A percentile compares a stretch with the other conserved stretches of the same genome.
Conservation (phyloP, 768 basidiomycete species). For the Lentinula sp. region DNA sequence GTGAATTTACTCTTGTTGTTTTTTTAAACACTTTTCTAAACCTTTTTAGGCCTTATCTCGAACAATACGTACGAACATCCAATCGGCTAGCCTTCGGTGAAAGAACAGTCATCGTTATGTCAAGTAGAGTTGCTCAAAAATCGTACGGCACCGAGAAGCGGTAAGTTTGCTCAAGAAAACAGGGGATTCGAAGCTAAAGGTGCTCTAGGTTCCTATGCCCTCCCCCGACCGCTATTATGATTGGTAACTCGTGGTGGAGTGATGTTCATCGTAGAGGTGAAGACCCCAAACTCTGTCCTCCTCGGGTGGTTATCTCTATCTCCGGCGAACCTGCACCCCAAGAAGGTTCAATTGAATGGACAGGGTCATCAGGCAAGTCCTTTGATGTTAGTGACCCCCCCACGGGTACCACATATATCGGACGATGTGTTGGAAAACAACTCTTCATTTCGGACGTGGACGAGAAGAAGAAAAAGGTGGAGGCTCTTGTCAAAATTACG, state of each 20-base stretch:
- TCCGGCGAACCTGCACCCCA: constrained; percentile 85
- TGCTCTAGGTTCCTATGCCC: constrained; percentile 75
- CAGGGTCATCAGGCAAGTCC: constrained; percentile 73
- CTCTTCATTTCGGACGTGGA: constrained; percentile 94
- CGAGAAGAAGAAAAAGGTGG: constrained; percentile 93
- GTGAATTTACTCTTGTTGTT: constrained; percentile 25
- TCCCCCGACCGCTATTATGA: constrained; percentile 89
- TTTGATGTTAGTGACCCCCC: constrained; percentile 79
- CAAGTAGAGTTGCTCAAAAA: constrained; percentile 96
- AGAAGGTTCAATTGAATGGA: constrained; percentile 87
- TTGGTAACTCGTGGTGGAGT: constrained; percentile 94
- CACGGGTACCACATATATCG: constrained; percentile 82
- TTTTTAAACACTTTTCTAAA: constrained; percentile 6
- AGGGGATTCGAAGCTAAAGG: not conserved
- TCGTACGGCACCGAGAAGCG: constrained; percentile 96
- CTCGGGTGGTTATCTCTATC: constrained; percentile 83
- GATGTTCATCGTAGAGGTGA: constrained; percentile 71
- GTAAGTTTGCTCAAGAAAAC: constrained; percentile 26
- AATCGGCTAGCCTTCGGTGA: constrained; percentile 91
- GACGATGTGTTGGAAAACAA: constrained; percentile 90
- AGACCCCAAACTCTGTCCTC: constrained; percentile 68
- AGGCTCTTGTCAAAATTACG: constrained; percentile 85
- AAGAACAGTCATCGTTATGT: constrained; percentile 93
- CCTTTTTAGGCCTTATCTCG: constrained; percentile 61
- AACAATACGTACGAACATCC: constrained; percentile 77